Percentiles rank a stretch among this genome's conserved stretches.
Evolutionary conservation across 805 yeast species (phyloP).

Genomic region (Candida nanaspora): DNA sequence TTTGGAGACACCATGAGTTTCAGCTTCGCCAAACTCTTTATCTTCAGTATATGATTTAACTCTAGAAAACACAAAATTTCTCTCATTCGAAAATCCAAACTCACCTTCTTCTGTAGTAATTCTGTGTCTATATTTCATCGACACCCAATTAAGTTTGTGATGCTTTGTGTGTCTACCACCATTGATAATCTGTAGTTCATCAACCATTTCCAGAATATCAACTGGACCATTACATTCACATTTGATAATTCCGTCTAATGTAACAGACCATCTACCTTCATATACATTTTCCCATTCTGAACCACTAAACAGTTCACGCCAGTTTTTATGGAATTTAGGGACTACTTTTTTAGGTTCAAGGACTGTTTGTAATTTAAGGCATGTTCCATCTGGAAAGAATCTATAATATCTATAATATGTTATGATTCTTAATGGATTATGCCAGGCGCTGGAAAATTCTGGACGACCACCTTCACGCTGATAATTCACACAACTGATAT

Average conservation of each 20-base stretch:
- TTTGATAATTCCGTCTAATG: slow-evolving; percentile 42
- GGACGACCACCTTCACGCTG: slow-evolving; percentile 75
- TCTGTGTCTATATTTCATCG: slow-evolving; percentile 50
- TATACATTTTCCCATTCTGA: slow-evolving; percentile 29
- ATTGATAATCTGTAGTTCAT: slow-evolving; percentile 50
- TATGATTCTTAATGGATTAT: slow-evolving; percentile 71
- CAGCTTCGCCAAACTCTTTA: background rate
- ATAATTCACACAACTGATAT: slow-evolving; percentile 79
- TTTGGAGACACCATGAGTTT: background rate
- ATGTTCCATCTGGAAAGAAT: slow-evolving; percentile 72
- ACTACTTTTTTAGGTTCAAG: slow-evolving; percentile 67
- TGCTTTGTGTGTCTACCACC: slow-evolving; percentile 54
- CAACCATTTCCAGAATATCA: slow-evolving; percentile 53
- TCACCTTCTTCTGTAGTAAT: slow-evolving; percentile 40
- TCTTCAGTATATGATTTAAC: slow-evolving; percentile 28
- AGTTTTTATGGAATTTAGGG: slow-evolving; percentile 36
- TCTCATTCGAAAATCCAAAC: slow-evolving; percentile 63
- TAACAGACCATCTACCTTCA: slow-evolving; percentile 52
- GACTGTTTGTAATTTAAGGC: slow-evolving; percentile 61
- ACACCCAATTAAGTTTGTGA: slow-evolving; percentile 67
- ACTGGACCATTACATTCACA: slow-evolving; percentile 53
- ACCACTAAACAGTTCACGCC: slow-evolving; percentile 16
- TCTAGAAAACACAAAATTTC: slow-evolving; percentile 69
- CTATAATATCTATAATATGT: slow-evolving; percentile 84
- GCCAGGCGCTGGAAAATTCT: slow-evolving; percentile 59